Percentiles rank a stretch among this genome's conserved stretches.
Conservation (phyloP, 192 early-diverging fungal genomes). For the Coemansia sp. region DNA sequence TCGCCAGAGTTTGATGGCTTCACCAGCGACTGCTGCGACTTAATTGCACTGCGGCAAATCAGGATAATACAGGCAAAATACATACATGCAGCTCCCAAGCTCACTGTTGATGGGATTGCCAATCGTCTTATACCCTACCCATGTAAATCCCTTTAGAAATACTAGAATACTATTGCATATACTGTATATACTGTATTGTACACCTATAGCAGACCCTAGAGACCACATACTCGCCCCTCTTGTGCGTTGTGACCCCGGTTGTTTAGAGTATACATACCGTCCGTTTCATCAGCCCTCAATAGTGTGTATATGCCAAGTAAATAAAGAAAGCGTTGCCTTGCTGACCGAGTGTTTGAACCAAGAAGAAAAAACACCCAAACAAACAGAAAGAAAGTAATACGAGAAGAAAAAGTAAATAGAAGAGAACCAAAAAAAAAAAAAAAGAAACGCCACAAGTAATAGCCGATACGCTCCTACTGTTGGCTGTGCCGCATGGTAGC, state of each 20-base stretch:
- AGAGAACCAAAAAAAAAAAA: too few relatives aligned
- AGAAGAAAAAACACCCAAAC: not conserved
- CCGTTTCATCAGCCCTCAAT: slow-evolving; percentile 7
- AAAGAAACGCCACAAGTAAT: too few relatives aligned
- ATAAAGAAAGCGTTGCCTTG: not conserved
- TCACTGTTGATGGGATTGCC: slow-evolving; percentile 31
- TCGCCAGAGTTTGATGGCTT: too few relatives aligned
- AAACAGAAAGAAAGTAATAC: not conserved
- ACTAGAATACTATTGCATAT: too few relatives aligned
- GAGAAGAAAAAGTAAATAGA: too few relatives aligned
- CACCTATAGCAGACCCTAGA: not conserved
- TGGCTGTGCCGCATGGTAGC: too few relatives aligned
- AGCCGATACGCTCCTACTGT: too few relatives aligned
- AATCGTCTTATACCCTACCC: slow-evolving; percentile 32
- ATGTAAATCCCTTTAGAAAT: not conserved
- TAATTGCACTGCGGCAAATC: slow-evolving; percentile 9
- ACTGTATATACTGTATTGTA: slow-evolving; percentile 4
- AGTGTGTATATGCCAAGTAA: not conserved
- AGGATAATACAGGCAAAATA: slow-evolving; percentile 26
- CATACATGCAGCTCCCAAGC: slow-evolving; percentile 17
- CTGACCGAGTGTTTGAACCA: too few relatives aligned
- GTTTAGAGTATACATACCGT: slow-evolving; percentile 3
- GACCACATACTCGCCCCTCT: not conserved
- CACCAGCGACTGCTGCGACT: not conserved
- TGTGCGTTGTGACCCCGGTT: not conserved